Evolutionary conservation across 2,329 filamentous ascomycete species (phyloP), one percentile per base, ranked within the genome.

Genomic region (Incumbomyces delicatus): DNA sequence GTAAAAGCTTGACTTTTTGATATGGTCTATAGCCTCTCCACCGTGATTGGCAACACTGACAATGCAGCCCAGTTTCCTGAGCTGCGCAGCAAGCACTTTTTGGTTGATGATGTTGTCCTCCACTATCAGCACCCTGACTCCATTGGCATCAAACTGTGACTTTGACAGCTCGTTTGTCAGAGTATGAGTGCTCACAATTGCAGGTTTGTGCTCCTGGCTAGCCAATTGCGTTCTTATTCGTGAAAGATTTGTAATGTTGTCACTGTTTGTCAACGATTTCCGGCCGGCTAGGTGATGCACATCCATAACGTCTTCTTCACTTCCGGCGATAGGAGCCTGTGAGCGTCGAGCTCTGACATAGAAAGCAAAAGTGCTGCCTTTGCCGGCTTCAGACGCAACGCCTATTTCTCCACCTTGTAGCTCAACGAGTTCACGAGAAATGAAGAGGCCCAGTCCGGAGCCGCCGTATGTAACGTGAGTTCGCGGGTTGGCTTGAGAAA

Each of bases 381-480:
- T 68, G 2, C 72, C 75, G 37, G 73, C 66, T 53, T 75, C 70
- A 3, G 72, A 75, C 13, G 72, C 70, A 0, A 90, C 81, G 1
- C 85, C 85, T 39, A 92, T 88, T 50, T 85, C 80, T 3, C 86
- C 86, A 16, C 85, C 84, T 60, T 89, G 85, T 10, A 90, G 68
- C 60, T 90, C 85, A 0, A 84, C 86, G n/a, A 92, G 71, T 46
- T 85, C 78, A 18, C 84, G 75, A 32, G 81, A 85, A 53, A 90
- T 89, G 62, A 88, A 90, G 0, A 90, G 69, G 0, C 86, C 86
- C 1, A 92, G 72, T 0, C 86, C 86, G 0, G 81, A 85, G 0
- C 86, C 86, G 17, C 85, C 86, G 53, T 90, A 88, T 55, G 86
- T 79, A 13, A 87, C 79, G 53, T 87, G 84, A 0, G 84, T 88